A percentile compares a stretch with the other conserved stretches of the same genome.
Conservation (phyloP, 2,329 filamentous ascomycete species). For the Xylariaceae sp. region DNA sequence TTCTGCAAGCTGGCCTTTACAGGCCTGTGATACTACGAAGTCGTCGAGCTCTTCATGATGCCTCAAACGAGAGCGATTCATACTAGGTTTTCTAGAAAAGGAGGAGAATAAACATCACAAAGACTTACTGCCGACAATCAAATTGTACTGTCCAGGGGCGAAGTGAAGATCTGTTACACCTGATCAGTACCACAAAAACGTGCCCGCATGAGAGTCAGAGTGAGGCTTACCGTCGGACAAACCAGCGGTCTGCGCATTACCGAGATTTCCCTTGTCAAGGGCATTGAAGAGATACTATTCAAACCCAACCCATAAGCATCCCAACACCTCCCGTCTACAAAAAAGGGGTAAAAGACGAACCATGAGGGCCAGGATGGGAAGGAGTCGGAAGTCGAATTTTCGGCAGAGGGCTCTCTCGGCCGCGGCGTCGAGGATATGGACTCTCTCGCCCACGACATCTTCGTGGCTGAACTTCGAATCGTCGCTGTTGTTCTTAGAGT, state of each 20-base stretch:
- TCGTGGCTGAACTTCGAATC: conserved; percentile 25
- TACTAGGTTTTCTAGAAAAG: neutral
- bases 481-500: conserved; percentile 13
- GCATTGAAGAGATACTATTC: conserved; percentile 40
- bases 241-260: conserved; percentile 54
- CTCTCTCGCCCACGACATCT: conserved; percentile 34
- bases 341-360: conserved; percentile 22
- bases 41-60: neutral
- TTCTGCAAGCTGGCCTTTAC: neutral
- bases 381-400: conserved; percentile 50
- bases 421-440: conserved; percentile 34
- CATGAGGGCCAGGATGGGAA: conserved; percentile 52
- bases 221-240: conserved; percentile 34
- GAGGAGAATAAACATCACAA: neutral
- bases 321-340: neutral
- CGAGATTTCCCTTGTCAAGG: conserved; percentile 47
- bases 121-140: conserved; percentile 49
- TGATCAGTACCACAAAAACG: conserved; percentile 1
- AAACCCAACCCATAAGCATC: neutral
- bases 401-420: conserved; percentile 48
- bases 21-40: neutral
- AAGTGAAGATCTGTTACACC: conserved; percentile 48
- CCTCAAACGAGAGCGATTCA: too few species aligned
- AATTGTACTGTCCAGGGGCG: conserved; percentile 60
- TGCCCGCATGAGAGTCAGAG: neutral